These are phyloP conservation scores for Hyphochytrium catenoides DNA, from an alignment of 352 stramenopile genomes.

Conservation along the genomic window DNA sequence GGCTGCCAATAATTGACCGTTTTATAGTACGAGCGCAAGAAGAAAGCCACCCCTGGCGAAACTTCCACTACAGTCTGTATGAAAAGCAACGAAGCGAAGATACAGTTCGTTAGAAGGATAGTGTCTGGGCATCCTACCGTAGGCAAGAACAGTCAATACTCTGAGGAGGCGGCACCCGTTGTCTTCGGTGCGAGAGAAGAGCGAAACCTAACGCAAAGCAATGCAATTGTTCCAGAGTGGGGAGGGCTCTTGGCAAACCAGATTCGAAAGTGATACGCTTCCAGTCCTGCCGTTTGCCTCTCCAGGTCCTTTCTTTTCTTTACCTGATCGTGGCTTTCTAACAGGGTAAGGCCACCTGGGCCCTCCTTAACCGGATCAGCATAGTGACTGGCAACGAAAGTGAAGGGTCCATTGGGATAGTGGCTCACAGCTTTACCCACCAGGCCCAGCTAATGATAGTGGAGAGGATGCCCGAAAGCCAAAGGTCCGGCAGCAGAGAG, in stretches of 20 bases:
- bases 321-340: constrained; percentile 84
- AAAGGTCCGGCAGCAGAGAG: no score
- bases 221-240: no score
- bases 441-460: constrained; percentile 31
- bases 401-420: constrained; percentile 75
- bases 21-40: constrained; percentile 83
- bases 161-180: not conserved
- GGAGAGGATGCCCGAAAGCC: not conserved
- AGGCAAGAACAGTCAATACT: no score
- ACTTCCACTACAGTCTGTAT: constrained; percentile 2
- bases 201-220: no score
- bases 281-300: no score
- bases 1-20: constrained; percentile 84
- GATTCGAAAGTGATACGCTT: no score
- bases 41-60: constrained; percentile 31
- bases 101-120: no score
- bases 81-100: not conserved
- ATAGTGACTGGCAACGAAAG: constrained; percentile 70
- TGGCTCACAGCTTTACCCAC: constrained; percentile 58
- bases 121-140: no score
- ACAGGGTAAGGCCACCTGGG: constrained; percentile 43
- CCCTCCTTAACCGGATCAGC: constrained; percentile 57
- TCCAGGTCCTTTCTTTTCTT: no score
- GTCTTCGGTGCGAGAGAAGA: constrained; percentile 16
- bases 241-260: no score